Base-by-base conservation (phyloP, 2,329 filamentous ascomycete species). In the Diaporthe caulivora region DNA sequence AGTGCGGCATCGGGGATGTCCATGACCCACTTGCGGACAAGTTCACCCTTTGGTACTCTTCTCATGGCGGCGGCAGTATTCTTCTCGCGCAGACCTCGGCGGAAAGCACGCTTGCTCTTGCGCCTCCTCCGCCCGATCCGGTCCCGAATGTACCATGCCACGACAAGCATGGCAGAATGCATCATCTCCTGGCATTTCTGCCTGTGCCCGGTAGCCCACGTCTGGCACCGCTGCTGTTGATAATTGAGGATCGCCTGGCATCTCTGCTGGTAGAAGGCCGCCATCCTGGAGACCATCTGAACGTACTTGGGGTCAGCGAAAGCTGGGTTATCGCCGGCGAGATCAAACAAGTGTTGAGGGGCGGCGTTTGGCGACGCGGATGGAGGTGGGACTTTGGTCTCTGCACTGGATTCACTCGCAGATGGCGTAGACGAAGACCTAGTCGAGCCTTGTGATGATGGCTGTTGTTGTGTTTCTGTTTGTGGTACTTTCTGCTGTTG, bases 91-190 rank as follows among this genome's bases (percentile, higher is more conserved):
- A 87, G 79, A 17, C 83, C 84, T 11, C 80, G 79, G 69, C 81
- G 81, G 76, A 87, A 87, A 24, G 79, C 78, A 24, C 83, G 81
- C 80, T 83, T 85, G 77, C 84, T 80, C 68, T 82, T 79, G 76
- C 80, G 81, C 55, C 85, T 81, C 37, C 85, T 81, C 42, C 85
- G 82, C 73, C 83, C 80, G 76, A 87, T 85, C 42, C 85, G 84
- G 76, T 87, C 86, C 55, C 86, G 83, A 55, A 86, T 83, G 76
- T 87, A 87, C 86, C 86, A 87, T 17, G 86, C 86, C 42, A 87
- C 84, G 5, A 87, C 83, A 29, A 87, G 78, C 83, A 86, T 87
- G 72, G 86, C 84, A 0, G 85, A 85, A 76, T 86, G 85, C 80
- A 84, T 86, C 81, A 85, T 85, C 75, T 87, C 85, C 78, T 86